phyloP scores from a whole-genome alignment of 352 stramenopile genomes.

The Globisporangium barbulae region DNA sequence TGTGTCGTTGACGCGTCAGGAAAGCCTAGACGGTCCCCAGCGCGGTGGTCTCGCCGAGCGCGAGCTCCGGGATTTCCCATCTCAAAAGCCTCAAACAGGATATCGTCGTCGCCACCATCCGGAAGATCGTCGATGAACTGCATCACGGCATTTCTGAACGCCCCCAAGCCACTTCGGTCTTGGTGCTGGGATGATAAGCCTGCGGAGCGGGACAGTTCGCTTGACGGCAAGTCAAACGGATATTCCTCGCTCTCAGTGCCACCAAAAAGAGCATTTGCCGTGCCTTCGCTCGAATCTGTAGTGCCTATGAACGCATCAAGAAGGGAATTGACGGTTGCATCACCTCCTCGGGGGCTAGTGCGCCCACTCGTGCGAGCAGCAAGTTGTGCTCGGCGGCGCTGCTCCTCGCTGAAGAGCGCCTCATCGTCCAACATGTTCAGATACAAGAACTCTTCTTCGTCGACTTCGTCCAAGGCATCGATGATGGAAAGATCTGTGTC shows the following conservation, averaged over 20 bases:
- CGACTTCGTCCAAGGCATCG: constrained; percentile 77
- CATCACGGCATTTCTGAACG: constrained; percentile 23
- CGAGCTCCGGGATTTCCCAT: constrained; percentile 30
- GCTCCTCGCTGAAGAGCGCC: constrained; percentile 47
- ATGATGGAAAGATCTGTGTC: constrained; percentile 65
- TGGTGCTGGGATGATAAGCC: constrained; percentile 6
- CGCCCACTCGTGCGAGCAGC: constrained; percentile 19
- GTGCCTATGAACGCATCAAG: constrained; percentile 16
- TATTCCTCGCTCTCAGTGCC: constrained; percentile 11
- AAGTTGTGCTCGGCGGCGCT: constrained; percentile 38
- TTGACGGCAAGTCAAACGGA: constrained; percentile 16
- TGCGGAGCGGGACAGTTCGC: constrained; percentile 15
- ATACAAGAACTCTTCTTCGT: constrained; percentile 85
- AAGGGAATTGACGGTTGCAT: constrained; percentile 10
- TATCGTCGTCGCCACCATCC: constrained; percentile 48
- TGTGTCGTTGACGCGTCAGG: constrained; percentile 20
- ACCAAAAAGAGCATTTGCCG: not conserved
- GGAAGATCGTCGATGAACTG: constrained; percentile 63
- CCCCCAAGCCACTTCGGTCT: constrained; percentile 7
- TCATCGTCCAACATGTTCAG: constrained; percentile 76
- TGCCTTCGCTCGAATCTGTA: constrained; percentile 3
- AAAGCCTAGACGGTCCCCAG: constrained; percentile 14
- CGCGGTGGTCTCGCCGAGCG: constrained; percentile 31
- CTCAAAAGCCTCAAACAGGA: constrained; percentile 58
- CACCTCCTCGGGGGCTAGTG: not conserved